Base-by-base conservation (phyloP, 140 eudicot genomes). In the Senecio squalidus region DNA sequence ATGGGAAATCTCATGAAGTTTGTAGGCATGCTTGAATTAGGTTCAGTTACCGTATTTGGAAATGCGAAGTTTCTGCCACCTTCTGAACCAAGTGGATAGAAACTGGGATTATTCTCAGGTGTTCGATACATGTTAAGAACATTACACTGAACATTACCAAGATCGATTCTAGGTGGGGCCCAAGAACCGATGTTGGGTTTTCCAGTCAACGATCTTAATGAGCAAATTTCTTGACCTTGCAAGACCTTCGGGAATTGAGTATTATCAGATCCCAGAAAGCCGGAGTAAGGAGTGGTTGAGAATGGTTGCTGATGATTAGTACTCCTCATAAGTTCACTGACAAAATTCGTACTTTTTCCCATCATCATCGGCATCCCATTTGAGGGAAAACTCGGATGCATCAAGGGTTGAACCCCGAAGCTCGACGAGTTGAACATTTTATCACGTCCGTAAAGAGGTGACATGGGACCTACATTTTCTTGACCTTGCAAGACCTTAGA, bases 401-500 rank as follows among this genome's bases (percentile, higher is more conserved):
- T 76, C 4, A 60, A 23, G 64, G 84, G 76, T 61, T 79, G 84
- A 66, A 71, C 54, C 75, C 73, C 91, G 10, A 60, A 74, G 64
- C 75, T 77, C 48, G 67, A 67, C 62, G 70, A 65, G 73, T 67
- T 76, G 80, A 66, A 80, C 70, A 70, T 49, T 40, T 68, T 75
- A 66, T 83, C 94, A 83, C 80, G 58, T 58, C 82, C 77, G 30
- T 63, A 76, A 25, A 77, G 80, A 72, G 85, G 80, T 79, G 93
- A 85, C 55, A 75, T 16, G 5, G 72, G 81, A 77, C 93, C 83
- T 43, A 78, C 21, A 74, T 89, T 89, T 89, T 89, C 97, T 89
- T 89, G 97, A 89, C 97, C 97, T 89, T 89, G 97, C 97, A 89
- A 89, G 97, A 89, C 97, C 97, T 82, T 79, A 69, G 88, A 79